Evolutionary conservation across 2,329 filamentous ascomycete species (phyloP).

Genomic region (Xylariaceae sp.): DNA sequence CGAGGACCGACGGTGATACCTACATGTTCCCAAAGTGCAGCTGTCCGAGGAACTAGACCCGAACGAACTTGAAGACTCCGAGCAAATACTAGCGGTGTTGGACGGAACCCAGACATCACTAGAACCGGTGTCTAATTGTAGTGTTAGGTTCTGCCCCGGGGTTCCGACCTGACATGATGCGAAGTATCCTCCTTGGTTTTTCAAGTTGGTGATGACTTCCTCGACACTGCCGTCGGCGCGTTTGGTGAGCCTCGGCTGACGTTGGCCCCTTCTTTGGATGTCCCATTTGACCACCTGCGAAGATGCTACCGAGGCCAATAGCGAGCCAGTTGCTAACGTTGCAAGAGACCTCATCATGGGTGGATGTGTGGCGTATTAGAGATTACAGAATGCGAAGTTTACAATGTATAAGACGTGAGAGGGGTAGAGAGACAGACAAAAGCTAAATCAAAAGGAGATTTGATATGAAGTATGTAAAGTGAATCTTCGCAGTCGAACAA

Average conservation of each 20-base stretch:
- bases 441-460: no score
- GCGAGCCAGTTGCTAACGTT: constrained; percentile 21
- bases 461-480: no score
- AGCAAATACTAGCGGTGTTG: constrained; percentile 35
- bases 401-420: no score
- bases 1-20: constrained; percentile 15
- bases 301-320: constrained; percentile 23
- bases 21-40: constrained; percentile 44
- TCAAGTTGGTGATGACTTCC: constrained; percentile 41
- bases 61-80: constrained; percentile 8
- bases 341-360: constrained; percentile 20
- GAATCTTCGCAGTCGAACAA: no score
- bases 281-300: constrained; percentile 43
- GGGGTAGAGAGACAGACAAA: no score
- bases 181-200: constrained; percentile 48
- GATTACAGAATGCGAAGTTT: no score
- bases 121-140: constrained; percentile 62
- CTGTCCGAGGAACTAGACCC: constrained; percentile 13
- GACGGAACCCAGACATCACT: constrained; percentile 60
- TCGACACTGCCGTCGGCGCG: constrained; percentile 36
- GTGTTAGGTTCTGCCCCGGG: constrained; percentile 49
- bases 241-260: constrained; percentile 27
- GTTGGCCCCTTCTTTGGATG: constrained; percentile 35
- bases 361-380: no score
- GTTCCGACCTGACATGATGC: constrained; percentile 53